A percentile compares a stretch with the other conserved stretches of the same genome.
phyloP scores from a whole-genome alignment of 441 rosid species.

The Pelargonium fulgidum region DNA sequence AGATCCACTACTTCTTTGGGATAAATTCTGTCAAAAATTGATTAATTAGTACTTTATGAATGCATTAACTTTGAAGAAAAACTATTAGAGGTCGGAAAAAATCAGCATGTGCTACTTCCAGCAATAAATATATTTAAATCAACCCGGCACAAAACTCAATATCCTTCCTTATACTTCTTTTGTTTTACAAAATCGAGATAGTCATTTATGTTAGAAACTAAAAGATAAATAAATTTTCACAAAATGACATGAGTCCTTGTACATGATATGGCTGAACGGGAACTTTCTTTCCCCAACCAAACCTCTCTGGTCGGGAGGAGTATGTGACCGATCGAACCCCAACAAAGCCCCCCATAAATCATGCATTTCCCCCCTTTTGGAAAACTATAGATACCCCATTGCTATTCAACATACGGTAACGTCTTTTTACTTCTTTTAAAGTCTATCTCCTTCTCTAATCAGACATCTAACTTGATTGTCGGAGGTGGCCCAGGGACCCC shows the following conservation, averaged over 20 bases:
- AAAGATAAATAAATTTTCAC: not conserved
- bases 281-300: no score
- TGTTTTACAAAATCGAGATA: not conserved
- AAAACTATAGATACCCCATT: no score
- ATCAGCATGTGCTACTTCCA: not conserved
- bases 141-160: no score
- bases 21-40: slow-evolving; percentile 5
- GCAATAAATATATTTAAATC: not conserved
- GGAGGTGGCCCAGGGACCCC: no score
- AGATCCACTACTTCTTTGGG: not conserved
- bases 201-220: not conserved
- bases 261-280: not conserved
- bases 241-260: not conserved
- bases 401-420: no score
- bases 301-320: no score
- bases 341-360: no score
- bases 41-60: not conserved
- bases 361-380: no score
- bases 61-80: not conserved
- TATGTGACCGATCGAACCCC: no score
- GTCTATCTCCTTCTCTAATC: no score
- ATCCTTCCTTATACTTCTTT: not conserved
- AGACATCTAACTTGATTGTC: no score
- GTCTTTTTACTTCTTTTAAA: no score
- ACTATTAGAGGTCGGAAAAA: not conserved